These are phyloP conservation scores for Cryptococcus deneoformans DNA, from an alignment of 1,284 basidiomycete species.

Conservation along the genomic window DNA sequence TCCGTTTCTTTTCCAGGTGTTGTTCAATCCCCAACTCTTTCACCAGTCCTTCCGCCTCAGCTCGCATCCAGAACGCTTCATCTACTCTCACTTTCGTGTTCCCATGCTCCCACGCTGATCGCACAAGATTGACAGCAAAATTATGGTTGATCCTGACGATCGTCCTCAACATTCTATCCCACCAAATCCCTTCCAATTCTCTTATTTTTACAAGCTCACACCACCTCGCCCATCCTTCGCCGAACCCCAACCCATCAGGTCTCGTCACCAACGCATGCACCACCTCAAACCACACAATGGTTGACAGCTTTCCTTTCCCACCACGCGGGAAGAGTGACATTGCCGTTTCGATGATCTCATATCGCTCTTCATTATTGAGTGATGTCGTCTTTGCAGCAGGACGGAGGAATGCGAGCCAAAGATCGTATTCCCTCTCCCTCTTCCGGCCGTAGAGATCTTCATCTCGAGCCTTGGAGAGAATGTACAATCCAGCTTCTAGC, in stretches of 20 bases:
- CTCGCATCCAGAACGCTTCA: slow-evolving; percentile 12
- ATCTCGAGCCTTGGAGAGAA: slow-evolving; percentile 5
- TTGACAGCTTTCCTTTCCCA: slow-evolving; percentile 1
- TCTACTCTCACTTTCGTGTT: background rate
- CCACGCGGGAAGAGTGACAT: slow-evolving; percentile 11
- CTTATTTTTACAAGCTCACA: slow-evolving; percentile 1
- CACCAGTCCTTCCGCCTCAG: slow-evolving; percentile 6
- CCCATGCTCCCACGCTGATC: slow-evolving; percentile 3
- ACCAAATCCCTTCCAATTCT: slow-evolving; percentile 3
- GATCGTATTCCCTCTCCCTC: background rate
- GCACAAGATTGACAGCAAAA: slow-evolving; percentile 5
- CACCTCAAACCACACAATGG: slow-evolving; percentile 8
- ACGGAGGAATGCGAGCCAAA: slow-evolving; percentile 14
- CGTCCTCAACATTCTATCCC: slow-evolving; percentile 7
- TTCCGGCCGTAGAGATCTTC: slow-evolving; percentile 8
- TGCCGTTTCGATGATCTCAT: slow-evolving; percentile 10
- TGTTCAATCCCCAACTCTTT: slow-evolving; percentile 2
- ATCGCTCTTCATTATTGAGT: slow-evolving; percentile 2
- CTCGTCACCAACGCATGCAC: slow-evolving; percentile 5
- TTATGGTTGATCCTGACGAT: slow-evolving; percentile 2
- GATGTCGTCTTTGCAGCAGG: slow-evolving; percentile 1
- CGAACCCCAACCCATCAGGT: slow-evolving; percentile 5
- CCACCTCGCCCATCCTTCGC: slow-evolving; percentile 10
- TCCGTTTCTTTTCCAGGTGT: background rate
- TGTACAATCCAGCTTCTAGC: slow-evolving; percentile 9